Base-by-base conservation (phyloP, 306 rosid species). In the Malus sylvestris region DNA sequence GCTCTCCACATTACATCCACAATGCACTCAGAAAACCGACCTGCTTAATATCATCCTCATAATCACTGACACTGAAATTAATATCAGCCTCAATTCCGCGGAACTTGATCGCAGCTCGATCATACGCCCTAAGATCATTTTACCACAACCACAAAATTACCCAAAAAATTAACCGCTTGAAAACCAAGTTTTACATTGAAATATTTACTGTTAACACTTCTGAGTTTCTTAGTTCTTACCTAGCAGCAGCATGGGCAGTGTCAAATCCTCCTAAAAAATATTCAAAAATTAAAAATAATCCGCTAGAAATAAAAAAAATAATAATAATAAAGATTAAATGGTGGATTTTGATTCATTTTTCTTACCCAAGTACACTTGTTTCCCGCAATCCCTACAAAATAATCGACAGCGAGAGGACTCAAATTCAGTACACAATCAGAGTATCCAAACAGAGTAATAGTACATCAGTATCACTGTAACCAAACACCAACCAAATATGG, bases 21-120 rank as follows among this genome's bases (percentile, higher is more conserved):
- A 2, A 55, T 9, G 38, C 29, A 61, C 2, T 20, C 57, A 10
- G 78, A 30, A 76, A 51, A 58, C 57, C 20, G n/a, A 91, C 98
- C 92, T 91, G 97, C 84, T 86, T 86, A 68, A 91, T 86, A 75
- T 94, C 98, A 58, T 94, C 97, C 13, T 76, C 92, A 84, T 94
- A 94, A 53, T 94, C 97, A 60, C 88, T 79, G 53, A 91, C 84
- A 63, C 65, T 83, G 86, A 91, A 94, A 82, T 94, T 94, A 63
- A 94, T 94, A 89, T 94, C 98, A 4, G 98, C 98, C 30, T 94
- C 91, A 60, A 83, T 64, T 2, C 98, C 97, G 18, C 98, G 96
- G 74, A 94, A 94, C 82, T 90, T 94, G 59, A 94, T 90, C 0
- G 98, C 98, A 75, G 98, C 98, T 82, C 97, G 92, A 87, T 93